Evolutionary conservation across 2,329 filamentous ascomycete species (phyloP).

Genomic region (Phaeosphaeria sp.): DNA sequence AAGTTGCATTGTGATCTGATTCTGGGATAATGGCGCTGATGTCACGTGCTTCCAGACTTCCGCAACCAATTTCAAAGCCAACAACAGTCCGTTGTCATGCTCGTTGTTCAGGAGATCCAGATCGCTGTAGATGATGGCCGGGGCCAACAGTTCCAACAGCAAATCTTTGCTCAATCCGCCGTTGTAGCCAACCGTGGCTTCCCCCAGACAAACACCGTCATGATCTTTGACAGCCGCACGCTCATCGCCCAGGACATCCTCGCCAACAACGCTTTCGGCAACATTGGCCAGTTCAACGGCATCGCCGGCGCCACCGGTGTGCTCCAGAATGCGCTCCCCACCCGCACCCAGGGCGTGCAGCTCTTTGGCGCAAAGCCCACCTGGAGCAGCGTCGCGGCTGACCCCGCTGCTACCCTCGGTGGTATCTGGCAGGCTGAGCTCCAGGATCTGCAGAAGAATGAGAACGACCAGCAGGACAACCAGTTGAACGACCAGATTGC

Average conservation of each 20-base stretch:
- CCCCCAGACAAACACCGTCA: conserved; percentile 31
- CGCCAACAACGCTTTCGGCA: conserved; percentile 19
- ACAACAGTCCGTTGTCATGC: conserved; percentile 24
- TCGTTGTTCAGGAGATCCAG: conserved; percentile 42
- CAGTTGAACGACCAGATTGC: conserved; percentile 29
- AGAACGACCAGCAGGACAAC: conserved; percentile 31
- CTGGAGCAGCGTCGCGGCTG: conserved; percentile 31
- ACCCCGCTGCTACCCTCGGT: conserved; percentile 37
- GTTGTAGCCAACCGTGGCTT: conserved; percentile 39
- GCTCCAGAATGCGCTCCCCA: conserved; percentile 17
- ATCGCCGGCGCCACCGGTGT: conserved; percentile 20
- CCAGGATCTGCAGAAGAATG: conserved; percentile 30
- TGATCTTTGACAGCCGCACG: conserved; percentile 35
- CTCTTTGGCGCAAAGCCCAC: conserved; percentile 36
- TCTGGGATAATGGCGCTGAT: too few species aligned
- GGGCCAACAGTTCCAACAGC: conserved; percentile 29
- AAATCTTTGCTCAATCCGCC: conserved; percentile 37
- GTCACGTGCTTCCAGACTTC: too few species aligned
- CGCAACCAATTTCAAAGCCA: conserved; percentile 22
- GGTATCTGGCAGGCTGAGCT: conserved; percentile 35
- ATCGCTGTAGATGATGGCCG: conserved; percentile 32
- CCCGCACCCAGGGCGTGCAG: conserved; percentile 32
- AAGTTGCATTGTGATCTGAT: too few species aligned
- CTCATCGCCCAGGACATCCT: conserved; percentile 38
- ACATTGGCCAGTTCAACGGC: conserved; percentile 16